Base-by-base conservation (phyloP, 768 basidiomycete species). In the Mycena haematopus region DNA sequence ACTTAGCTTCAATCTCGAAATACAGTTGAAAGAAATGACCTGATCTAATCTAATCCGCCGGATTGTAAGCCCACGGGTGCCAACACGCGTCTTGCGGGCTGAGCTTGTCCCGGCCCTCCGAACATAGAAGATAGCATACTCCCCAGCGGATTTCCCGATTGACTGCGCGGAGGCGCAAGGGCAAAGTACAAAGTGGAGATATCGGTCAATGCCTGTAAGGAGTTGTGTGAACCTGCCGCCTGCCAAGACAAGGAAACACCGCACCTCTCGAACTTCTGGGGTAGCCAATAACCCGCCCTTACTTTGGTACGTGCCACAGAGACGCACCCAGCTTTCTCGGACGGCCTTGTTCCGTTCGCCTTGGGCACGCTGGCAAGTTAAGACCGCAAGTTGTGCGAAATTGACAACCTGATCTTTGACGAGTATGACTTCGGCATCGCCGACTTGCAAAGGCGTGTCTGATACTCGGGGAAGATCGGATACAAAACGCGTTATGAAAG, bases 101-200 rank as follows among this genome's bases (percentile, higher is more conserved):
- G 75, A 5, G 72, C 56, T 29, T 79, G 73, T 11, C 79, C 68
- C 2, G 83, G 83, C 8, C 93, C 93, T 27, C 95, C 95, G 61
- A 99, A 90, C 72, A 98, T 78, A 6, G 89, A 88, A 6, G 94
- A 92, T 75, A 99, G 77, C 83, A 98, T 91, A 29, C 95, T 93
- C 29, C 89, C 92, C 52, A 98, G 75, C 6, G 96, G 90, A 72
- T 96, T 96, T 8, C 80, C 86, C 13, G 86, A 82, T 72, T 88
- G 84, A 57, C 77, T 75, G 60, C 89, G 81, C 53, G 93, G 91
- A 36, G 87, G 90, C 8, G 93, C 90, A 52, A 99, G 89, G 9
- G 89, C 89, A 76, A 99, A 99, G 76, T 93, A 95, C 25, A 95
- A 74, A 15, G 82, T 82, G 5, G 84, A 87, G 53, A 96, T 78